Evolutionary conservation across 2,329 filamentous ascomycete genomes (phyloP).

Genomic region (Periconia macrospinosa): DNA sequence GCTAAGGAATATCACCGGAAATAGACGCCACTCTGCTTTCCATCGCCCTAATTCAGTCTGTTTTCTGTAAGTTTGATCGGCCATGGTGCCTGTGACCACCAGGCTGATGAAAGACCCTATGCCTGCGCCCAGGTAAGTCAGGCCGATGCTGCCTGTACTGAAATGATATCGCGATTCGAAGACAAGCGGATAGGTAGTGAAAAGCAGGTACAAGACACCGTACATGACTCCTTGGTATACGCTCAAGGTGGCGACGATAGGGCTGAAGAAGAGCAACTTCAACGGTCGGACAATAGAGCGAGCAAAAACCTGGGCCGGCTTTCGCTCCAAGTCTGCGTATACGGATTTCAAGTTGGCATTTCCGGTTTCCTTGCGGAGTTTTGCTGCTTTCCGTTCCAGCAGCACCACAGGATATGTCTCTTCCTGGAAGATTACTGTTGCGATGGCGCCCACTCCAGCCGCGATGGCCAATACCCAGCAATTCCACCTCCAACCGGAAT

Average conservation of each 20-base stretch:
- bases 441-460: conserved; percentile 26
- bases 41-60: conserved; percentile 14
- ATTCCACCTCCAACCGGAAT: conserved; percentile 20
- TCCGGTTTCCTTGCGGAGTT: conserved; percentile 26
- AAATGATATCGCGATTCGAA: conserved; percentile 25
- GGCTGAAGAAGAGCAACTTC: conserved; percentile 57
- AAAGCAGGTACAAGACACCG: conserved; percentile 37
- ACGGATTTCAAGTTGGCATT: conserved; percentile 35
- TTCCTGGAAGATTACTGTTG: conserved; percentile 27
- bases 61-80: conserved; percentile 30
- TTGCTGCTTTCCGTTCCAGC: conserved; percentile 36
- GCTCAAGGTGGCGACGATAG: conserved; percentile 51
- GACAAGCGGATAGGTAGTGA: conserved; percentile 25
- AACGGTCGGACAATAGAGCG: conserved; percentile 53
- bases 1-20: conserved; percentile 26
- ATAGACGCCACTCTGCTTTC: conserved; percentile 39
- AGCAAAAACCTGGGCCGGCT: conserved; percentile 40
- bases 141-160: conserved; percentile 14
- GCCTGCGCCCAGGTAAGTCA: conserved; percentile 28
- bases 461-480: conserved; percentile 45
- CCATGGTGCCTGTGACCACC: conserved; percentile 28
- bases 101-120: conserved; percentile 38
- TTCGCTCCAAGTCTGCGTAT: conserved; percentile 31
- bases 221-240: conserved; percentile 47
- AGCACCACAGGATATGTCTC: conserved; percentile 34